phyloP scores from a whole-genome alignment of 768 basidiomycete species.

The Lanmaoa pseudosensibilis region DNA sequence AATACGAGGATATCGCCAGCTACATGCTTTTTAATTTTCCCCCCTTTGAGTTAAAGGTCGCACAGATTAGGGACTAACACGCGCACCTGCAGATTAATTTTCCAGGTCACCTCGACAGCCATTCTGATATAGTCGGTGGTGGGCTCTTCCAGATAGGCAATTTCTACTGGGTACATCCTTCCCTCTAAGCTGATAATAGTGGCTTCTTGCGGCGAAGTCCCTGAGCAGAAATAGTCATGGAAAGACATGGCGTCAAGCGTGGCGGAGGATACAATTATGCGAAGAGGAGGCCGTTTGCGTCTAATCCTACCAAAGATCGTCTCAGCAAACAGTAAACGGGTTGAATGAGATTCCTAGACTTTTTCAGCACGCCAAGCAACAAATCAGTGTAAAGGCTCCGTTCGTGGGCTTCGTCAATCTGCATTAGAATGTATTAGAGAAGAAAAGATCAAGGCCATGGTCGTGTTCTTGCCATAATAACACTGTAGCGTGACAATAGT shows the following conservation, averaged over 20 bases:
- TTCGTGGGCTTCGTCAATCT: slow-evolving; percentile 99
- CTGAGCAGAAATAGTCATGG: slow-evolving; percentile 81
- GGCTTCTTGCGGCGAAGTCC: slow-evolving; percentile 63
- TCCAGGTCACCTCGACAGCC: slow-evolving; percentile 83
- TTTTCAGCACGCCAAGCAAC: slow-evolving; percentile 87
- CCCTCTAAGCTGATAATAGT: slow-evolving; percentile 90
- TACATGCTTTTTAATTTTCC: slow-evolving; percentile 53
- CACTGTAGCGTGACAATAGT: slow-evolving; percentile 86
- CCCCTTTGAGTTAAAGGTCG: background rate
- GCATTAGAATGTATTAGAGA: slow-evolving; percentile 1
- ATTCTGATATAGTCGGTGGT: slow-evolving; percentile 75
- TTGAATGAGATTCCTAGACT: slow-evolving; percentile 48
- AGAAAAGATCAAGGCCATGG: background rate
- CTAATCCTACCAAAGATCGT: slow-evolving; percentile 62
- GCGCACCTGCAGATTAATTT: slow-evolving; percentile 74
- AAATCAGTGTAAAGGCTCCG: slow-evolving; percentile 95
- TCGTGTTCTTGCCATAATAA: slow-evolving; percentile 75
- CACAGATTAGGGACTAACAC: background rate
- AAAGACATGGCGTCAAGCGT: slow-evolving; percentile 93
- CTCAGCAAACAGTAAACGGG: slow-evolving; percentile 1
- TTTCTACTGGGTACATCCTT: slow-evolving; percentile 91
- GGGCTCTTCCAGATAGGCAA: slow-evolving; percentile 82
- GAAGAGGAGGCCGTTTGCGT: slow-evolving; percentile 83
- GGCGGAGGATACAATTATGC: slow-evolving; percentile 93
- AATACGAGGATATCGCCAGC: slow-evolving; percentile 92